phyloP scores from a whole-genome alignment of 345 rosid genomes.

The Populus euphratica region DNA sequence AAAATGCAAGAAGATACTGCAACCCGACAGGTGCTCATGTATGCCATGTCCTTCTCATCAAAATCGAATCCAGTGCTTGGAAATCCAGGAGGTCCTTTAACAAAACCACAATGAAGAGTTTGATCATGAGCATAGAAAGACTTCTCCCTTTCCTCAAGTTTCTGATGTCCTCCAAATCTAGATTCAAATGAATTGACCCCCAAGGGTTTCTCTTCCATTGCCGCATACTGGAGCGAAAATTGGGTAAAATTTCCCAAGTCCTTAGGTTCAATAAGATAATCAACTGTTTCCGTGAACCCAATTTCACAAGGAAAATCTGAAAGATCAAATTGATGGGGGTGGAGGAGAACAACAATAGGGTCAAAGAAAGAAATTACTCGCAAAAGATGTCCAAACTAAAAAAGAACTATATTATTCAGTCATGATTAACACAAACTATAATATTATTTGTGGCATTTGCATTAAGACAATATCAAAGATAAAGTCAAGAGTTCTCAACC shows the following conservation, averaged over 20 bases:
- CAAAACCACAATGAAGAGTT: constrained; percentile 84
- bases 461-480: no score
- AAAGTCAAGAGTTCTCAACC: not conserved
- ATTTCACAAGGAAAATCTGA: constrained; percentile 76
- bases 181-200: constrained; percentile 29
- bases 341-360: not conserved
- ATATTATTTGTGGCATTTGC: not conserved
- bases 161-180: constrained; percentile 87
- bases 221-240: constrained; percentile 58
- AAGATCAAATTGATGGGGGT: constrained; percentile 8
- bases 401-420: not conserved
- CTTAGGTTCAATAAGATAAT: constrained; percentile 48
- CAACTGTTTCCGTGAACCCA: constrained; percentile 45
- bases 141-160: constrained; percentile 65
- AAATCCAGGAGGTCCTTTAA: constrained; percentile 45
- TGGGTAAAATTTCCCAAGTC: constrained; percentile 44
- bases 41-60: constrained; percentile 57
- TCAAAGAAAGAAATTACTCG: constrained; percentile 2
- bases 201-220: constrained; percentile 34
- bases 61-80: constrained; percentile 61
- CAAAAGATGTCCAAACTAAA: not conserved
- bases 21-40: constrained; percentile 65
- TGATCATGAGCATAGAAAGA: constrained; percentile 62
- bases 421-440: not conserved
- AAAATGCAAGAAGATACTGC: constrained; percentile 93